These are phyloP conservation scores for Lactarius vividus DNA, from an alignment of 768 basidiomycete genomes.

Conservation along the genomic window DNA sequence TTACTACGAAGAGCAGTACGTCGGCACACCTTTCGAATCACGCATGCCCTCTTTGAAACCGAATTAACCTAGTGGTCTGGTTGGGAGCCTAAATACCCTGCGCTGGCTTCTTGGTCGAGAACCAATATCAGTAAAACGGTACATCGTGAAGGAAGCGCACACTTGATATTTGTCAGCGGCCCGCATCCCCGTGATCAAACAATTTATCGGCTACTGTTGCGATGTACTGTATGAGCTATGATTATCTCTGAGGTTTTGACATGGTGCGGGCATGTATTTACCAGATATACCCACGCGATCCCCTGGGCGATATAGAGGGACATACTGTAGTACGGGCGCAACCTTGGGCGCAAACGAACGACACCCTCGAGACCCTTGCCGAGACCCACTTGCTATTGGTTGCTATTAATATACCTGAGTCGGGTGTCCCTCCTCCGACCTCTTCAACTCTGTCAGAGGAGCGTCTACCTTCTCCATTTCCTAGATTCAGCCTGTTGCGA, in stretches of 20 bases:
- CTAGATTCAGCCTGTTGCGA: background rate
- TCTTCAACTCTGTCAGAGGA: background rate
- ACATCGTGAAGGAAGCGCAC: slow-evolving; percentile 29
- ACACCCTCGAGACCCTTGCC: background rate
- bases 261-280: slow-evolving; percentile 1
- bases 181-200: background rate
- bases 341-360: background rate
- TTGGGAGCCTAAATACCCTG: slow-evolving; percentile 35
- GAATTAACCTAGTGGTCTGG: slow-evolving; percentile 31
- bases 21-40: slow-evolving; percentile 1
- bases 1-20: slow-evolving; percentile 36
- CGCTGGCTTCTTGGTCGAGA: slow-evolving; percentile 36
- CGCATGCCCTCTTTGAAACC: background rate
- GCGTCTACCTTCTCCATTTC: background rate
- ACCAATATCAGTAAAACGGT: slow-evolving; percentile 32
- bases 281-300: slow-evolving; percentile 4
- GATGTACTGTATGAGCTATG: background rate
- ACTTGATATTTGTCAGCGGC: background rate
- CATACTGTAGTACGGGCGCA: background rate
- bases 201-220: background rate
- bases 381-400: background rate
- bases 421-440: background rate
- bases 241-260: slow-evolving; percentile 1
- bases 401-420: background rate
- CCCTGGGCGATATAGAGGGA: background rate